These are phyloP conservation scores for Blastobotrys terrestris DNA, from an alignment of 805 yeast genomes.

Conservation along the genomic window DNA sequence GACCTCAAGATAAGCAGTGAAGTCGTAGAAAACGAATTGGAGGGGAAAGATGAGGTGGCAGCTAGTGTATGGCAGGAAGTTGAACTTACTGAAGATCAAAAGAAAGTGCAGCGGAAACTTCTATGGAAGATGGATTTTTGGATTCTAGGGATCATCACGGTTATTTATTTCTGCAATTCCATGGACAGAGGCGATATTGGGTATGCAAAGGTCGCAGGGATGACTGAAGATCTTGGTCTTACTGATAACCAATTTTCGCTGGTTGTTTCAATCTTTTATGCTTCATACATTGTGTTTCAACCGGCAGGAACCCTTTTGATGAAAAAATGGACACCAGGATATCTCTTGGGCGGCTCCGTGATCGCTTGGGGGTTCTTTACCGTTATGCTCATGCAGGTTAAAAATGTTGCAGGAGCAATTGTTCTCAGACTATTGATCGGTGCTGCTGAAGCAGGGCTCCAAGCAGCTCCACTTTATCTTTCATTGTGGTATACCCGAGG, in stretches of 20 bases:
- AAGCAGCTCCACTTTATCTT: slow-evolving; percentile 27
- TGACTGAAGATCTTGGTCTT: slow-evolving; percentile 39
- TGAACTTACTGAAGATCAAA: too few species aligned
- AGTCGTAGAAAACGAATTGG: too few species aligned
- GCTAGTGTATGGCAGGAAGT: too few species aligned
- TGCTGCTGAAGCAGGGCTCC: slow-evolving; percentile 27
- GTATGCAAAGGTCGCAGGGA: slow-evolving; percentile 45
- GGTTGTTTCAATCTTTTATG: slow-evolving; percentile 40
- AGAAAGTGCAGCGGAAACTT: too few species aligned
- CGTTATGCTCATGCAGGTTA: too few species aligned
- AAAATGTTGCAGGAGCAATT: slow-evolving; percentile 37
- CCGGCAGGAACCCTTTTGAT: slow-evolving; percentile 39
- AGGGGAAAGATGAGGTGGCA: too few species aligned
- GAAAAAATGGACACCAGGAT: slow-evolving; percentile 38
- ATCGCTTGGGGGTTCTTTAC: slow-evolving; percentile 43
- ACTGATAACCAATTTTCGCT: slow-evolving; percentile 39
- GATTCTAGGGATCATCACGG: too few species aligned
- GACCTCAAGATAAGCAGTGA: too few species aligned
- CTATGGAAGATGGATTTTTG: too few species aligned
- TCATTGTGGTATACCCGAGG: slow-evolving; percentile 27
- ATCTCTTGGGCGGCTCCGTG: slow-evolving; percentile 48
- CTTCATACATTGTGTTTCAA: slow-evolving; percentile 43
- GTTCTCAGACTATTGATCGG: slow-evolving; percentile 39
- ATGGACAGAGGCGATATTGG: slow-evolving; percentile 50
- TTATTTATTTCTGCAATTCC: too few species aligned